Evolutionary conservation across 2,329 filamentous ascomycete genomes (phyloP).

Genomic region (Colletotrichum tropicicola): DNA sequence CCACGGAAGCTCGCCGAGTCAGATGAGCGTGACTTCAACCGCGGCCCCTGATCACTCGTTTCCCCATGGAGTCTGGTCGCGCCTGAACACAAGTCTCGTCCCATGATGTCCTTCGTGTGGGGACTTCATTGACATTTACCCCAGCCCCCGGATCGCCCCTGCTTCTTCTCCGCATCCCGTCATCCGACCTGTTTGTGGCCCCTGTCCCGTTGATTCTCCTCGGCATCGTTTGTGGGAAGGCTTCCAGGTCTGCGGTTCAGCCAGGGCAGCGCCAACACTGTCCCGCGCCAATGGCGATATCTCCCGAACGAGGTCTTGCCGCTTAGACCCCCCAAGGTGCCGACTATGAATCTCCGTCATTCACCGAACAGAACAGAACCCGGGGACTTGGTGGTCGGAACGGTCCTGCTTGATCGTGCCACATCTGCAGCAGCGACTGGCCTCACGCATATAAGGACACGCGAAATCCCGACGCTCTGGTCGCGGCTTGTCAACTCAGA

Average conservation of each 20-base stretch:
- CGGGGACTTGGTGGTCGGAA: neutral
- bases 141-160: slow-evolving; percentile 21
- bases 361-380: neutral
- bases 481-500: neutral
- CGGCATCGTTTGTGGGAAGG: neutral
- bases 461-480: neutral
- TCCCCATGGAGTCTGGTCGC: slow-evolving; percentile 4
- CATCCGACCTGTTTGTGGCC: neutral
- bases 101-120: slow-evolving; percentile 15
- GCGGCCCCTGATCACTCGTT: neutral
- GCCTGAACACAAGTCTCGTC: neutral
- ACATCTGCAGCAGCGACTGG: neutral
- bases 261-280: neutral
- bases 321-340: neutral
- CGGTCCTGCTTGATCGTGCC: neutral
- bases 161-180: slow-evolving; percentile 24
- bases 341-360: neutral
- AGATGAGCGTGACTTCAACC: neutral
- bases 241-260: neutral
- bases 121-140: slow-evolving; percentile 4
- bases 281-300: slow-evolving; percentile 17
- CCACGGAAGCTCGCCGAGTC: slow-evolving; percentile 6
- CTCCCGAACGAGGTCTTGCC: neutral
- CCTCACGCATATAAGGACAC: slow-evolving; percentile 1
- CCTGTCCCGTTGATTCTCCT: neutral